Base-by-base conservation (phyloP, 2,329 filamentous ascomycete genomes). In the Hansfordia pulvinata region DNA sequence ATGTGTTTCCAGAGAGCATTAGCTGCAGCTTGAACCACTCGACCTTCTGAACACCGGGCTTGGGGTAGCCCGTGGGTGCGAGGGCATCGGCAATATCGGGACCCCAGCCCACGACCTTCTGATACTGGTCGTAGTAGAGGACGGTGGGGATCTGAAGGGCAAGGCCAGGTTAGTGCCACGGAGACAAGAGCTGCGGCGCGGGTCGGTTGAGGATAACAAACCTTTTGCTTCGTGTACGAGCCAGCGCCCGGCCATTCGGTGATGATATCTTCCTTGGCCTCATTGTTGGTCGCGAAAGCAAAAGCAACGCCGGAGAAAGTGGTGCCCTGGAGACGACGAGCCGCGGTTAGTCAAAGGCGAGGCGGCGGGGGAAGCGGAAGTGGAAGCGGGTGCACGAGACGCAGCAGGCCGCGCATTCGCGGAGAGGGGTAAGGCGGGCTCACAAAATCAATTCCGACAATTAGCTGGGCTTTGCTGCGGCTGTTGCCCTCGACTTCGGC, bases 21-120 rank as follows among this genome's bases (percentile, higher is more conserved):
- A 98, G 74, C 60, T 98, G 90, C 40, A 98, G 70, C 65, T 96
- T 96, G 70, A 98, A 96, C 90, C 90, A 98, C 60, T 96, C 90
- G 14, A 96, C 88, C 62, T 96, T 96, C 56, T 96, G 90, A 41
- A 98, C 88, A 37, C 88, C 88, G 18, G 83, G 83, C 63, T 96
- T 96, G 41, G 90, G 90, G 54, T 96, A 96, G 36, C 90, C 90
- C 20, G 90, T 96, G 17, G 90, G 90, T 28, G 90, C 88, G 38
- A 96, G 70, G 37, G 90, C 90, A 57, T 96, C 88, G 34, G 90
- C 84, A 44, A 96, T 96, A 63, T 98, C 90, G 30, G 88, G 86
- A 35, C 90, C 90, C 90, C 90, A 98, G 43, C 90, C 90, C n/a
- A 96, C 90, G 25, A 98, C 90, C 56, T 96, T 94, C 49, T 98